phyloP scores from a whole-genome alignment of 2,329 filamentous ascomycete species.

The Diaporthe humulicola region DNA sequence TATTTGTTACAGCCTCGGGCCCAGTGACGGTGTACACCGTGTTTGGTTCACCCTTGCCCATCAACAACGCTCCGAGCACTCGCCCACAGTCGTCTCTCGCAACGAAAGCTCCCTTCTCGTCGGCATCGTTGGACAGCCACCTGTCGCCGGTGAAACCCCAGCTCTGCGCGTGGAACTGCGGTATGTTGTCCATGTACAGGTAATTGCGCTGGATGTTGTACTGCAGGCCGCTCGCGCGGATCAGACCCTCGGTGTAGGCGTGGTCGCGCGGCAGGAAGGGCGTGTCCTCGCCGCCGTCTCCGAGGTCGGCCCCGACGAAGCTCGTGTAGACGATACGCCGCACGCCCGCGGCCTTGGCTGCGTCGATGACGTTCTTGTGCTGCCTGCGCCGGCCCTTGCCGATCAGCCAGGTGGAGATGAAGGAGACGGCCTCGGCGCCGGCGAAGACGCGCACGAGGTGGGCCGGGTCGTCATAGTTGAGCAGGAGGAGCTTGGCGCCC shows the following conservation, averaged over 20 bases:
- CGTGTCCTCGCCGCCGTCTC: conserved; percentile 36
- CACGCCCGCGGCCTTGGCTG: conserved; percentile 38
- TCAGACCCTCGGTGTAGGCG: conserved; percentile 41
- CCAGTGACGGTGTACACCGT: conserved; percentile 41
- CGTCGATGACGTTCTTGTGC: conserved; percentile 41
- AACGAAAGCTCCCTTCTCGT: conserved; percentile 41
- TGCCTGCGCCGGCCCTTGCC: conserved; percentile 39
- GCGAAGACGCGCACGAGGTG: conserved; percentile 39
- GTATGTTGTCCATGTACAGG: conserved; percentile 43
- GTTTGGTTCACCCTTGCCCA: conserved; percentile 39
- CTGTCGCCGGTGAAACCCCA: conserved; percentile 42
- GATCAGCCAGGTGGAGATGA: conserved; percentile 43
- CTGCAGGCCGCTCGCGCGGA: conserved; percentile 40
- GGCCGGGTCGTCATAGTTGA: conserved; percentile 41
- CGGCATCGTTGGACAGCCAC: conserved; percentile 42
- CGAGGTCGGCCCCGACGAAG: conserved; percentile 42
- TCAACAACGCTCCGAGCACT: conserved; percentile 41
- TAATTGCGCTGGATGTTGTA: conserved; percentile 44
- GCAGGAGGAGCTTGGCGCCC: conserved; percentile 35
- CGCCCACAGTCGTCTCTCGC: conserved; percentile 43
- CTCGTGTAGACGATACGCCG: conserved; percentile 43
- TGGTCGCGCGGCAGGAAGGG: conserved; percentile 43
- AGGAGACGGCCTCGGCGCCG: conserved; percentile 43
- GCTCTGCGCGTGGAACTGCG: conserved; percentile 38
- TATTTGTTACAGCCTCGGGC: conserved; percentile 41